Percentiles rank a stretch among this genome's conserved stretches.
Conservation (phyloP, 192 early-diverging fungal genomes). For the Backusella parvicylindrica region DNA sequence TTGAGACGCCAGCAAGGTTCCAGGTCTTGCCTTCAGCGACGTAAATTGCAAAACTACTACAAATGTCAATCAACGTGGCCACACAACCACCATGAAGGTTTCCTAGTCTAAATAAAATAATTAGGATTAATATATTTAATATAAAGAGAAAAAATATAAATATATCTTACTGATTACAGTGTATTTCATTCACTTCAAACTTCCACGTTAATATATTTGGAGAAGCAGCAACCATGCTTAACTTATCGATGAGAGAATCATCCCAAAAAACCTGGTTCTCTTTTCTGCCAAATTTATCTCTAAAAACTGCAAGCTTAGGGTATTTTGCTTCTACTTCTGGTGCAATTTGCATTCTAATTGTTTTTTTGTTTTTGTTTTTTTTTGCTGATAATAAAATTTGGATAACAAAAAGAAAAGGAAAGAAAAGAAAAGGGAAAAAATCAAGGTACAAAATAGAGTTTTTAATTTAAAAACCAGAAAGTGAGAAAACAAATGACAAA, state of each 20-base stretch:
- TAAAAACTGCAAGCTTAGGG: neutral
- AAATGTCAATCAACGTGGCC: slow-evolving; percentile 32
- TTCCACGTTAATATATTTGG: slow-evolving; percentile 17
- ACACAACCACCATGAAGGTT: slow-evolving; percentile 35
- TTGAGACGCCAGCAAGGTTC: slow-evolving; percentile 23
- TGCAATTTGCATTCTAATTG: slow-evolving; percentile 11
- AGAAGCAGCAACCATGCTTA: slow-evolving; percentile 15
- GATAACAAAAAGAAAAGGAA: neutral
- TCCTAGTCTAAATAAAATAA: neutral
- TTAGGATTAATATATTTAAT: neutral
- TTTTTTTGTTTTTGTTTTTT: neutral
- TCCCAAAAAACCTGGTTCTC: neutral
- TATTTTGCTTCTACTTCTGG: slow-evolving; percentile 11
- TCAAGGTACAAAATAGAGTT: neutral
- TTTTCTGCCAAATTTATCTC: neutral
- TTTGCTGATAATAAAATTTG: neutral
- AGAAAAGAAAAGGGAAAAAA: neutral
- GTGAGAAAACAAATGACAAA: slow-evolving; percentile 1
- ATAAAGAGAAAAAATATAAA: neutral
- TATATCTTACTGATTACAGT: slow-evolving; percentile 17
- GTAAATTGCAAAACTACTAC: slow-evolving; percentile 24
- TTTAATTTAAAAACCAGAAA: neutral
- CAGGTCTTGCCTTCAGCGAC: slow-evolving; percentile 13
- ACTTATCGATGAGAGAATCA: neutral
- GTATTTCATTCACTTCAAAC: slow-evolving; percentile 22